These are phyloP conservation scores for Drechslera avenae DNA, from an alignment of 2,329 filamentous ascomycete genomes.

Conservation along the genomic window DNA sequence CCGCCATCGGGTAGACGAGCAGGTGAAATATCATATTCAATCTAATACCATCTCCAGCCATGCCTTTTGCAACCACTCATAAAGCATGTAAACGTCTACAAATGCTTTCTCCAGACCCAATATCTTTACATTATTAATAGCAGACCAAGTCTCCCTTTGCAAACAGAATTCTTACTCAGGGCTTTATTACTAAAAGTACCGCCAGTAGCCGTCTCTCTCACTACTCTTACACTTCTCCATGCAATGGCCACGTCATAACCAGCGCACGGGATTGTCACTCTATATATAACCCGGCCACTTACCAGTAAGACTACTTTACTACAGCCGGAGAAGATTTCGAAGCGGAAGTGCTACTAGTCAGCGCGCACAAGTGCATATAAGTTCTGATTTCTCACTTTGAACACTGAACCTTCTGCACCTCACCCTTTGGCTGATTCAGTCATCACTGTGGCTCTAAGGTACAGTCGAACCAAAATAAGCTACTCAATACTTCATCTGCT, in stretches of 20 bases:
- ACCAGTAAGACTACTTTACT: neutral
- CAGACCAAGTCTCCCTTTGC: neutral
- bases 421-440: neutral
- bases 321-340: neutral
- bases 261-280: neutral
- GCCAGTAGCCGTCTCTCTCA: neutral
- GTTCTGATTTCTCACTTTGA: neutral
- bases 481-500: too few relatives aligned
- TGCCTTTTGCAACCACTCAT: too few relatives aligned
- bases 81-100: too few relatives aligned
- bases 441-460: neutral
- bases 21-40: too few relatives aligned
- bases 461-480: neutral
- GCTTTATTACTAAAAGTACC: neutral
- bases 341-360: neutral
- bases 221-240: conserved; percentile 6
- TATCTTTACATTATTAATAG: neutral
- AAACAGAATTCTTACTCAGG: neutral
- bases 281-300: neutral
- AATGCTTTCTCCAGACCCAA: neutral
- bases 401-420: conserved; percentile 1
- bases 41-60: too few relatives aligned
- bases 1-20: too few relatives aligned
- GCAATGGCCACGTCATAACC: neutral
- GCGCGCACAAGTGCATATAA: neutral